Evolutionary conservation across 140 eudicot genomes (phyloP).

Genomic region (Cichorium intybus): DNA sequence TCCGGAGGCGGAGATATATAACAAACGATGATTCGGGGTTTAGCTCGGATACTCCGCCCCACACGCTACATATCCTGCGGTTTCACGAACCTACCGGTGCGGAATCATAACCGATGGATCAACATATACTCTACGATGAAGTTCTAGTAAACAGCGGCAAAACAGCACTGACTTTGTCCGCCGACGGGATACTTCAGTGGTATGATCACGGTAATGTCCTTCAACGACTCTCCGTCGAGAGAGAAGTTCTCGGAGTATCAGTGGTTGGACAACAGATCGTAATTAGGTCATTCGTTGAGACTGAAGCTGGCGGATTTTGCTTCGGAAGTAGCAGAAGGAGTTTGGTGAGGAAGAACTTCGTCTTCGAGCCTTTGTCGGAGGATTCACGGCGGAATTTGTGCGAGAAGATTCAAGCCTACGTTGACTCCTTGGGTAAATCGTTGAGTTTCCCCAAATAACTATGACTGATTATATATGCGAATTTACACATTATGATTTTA

Average conservation of each 20-base stretch:
- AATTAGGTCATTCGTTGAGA: conserved; percentile 47
- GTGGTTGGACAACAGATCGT: conserved; percentile 34
- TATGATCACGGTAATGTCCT: conserved; percentile 21
- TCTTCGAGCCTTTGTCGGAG: conserved; percentile 41
- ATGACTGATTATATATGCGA: neutral
- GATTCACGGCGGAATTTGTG: conserved; percentile 40
- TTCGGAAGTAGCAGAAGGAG: conserved; percentile 9
- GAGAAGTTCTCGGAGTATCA: conserved; percentile 63
- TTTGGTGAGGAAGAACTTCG: conserved; percentile 41
- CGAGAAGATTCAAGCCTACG: conserved; percentile 46
- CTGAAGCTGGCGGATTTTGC: conserved; percentile 25
- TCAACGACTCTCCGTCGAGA: conserved; percentile 50
- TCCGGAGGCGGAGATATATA: conserved; percentile 4
- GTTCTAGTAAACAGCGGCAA: conserved; percentile 43
- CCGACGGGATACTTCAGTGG: conserved; percentile 67
- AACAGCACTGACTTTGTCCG: conserved; percentile 39
- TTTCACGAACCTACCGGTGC: neutral
- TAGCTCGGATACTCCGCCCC: conserved; percentile 13
- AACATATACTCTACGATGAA: conserved; percentile 43
- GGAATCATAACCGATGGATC: conserved; percentile 19
- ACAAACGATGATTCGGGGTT: neutral
- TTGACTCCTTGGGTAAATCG: conserved; percentile 58
- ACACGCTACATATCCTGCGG: conserved; percentile 5
- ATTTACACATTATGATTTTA: neutral
- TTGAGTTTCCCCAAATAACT: neutral